Evolutionary conservation across 129 eudicot genomes (phyloP), one percentile per base, ranked within the genome.

Genomic region (Apium graveolens): DNA sequence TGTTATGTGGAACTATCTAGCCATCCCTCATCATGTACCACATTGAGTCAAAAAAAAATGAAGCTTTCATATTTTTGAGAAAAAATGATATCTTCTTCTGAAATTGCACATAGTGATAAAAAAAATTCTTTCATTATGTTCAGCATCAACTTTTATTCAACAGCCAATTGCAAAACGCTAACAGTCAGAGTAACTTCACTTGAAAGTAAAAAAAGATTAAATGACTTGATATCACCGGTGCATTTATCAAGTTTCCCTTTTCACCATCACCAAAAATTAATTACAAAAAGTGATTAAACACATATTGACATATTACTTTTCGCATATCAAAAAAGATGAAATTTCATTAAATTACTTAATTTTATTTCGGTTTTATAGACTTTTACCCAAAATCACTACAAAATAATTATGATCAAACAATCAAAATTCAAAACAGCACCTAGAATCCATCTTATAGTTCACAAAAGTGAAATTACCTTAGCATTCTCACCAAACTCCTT

Each of bases 401-500:
- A 55, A 55, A 55, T 55, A 55, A 3, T 55, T 24, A 55, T 24
- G 29, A 55, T 55, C 65, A 55, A 55, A 21, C 29, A 24, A 55
- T 24, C 13, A 55, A 21, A 16, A 55, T 31, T 24, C 13, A 55
- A 21, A 16, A 55, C 65, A 55, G 11, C 11, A 24, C 65, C 31
- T 7, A 21, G 18, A 48, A 55, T 24, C 26, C 29, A 55, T 21
- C 29, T 55, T 9, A 55, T 13, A 24, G 11, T 55, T 24, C 21
- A 38, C 12, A 13, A 9, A 76, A 76, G 32, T 18, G 20, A 13
- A 26, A 10, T 11, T 85, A 91, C 97, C 97, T 92, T 92, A 6
- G 97, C 97, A 84, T 91, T 86, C 74, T 87, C 62, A 20, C 98
- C 98, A 86, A 93, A 93, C 82, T 93, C 98, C 80, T 75, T 91